A percentile compares a stretch with the other conserved stretches of the same genome.
phyloP scores from a whole-genome alignment of 2,329 filamentous ascomycete species.

The Hypoxylon sp. region DNA sequence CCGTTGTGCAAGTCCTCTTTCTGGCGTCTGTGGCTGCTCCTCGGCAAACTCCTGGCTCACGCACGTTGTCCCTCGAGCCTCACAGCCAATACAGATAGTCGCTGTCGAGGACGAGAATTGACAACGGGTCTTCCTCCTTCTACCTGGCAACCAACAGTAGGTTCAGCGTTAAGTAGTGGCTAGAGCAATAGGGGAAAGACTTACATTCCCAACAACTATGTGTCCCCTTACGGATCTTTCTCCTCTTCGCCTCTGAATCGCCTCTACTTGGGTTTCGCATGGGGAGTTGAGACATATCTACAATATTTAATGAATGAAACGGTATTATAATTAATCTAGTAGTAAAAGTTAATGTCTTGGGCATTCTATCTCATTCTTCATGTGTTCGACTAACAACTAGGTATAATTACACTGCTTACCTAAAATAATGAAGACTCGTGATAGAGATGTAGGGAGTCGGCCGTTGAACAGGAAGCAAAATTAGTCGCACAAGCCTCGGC shows the following conservation, averaged over 20 bases:
- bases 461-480: background rate
- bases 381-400: background rate
- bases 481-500: background rate
- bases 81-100: constrained; percentile 61
- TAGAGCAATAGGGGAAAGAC: constrained; percentile 30
- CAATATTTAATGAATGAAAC: background rate
- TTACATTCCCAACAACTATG: constrained; percentile 70
- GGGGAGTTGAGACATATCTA: constrained; percentile 31
- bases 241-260: constrained; percentile 54
- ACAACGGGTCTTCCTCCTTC: constrained; percentile 65
- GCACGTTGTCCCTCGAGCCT: constrained; percentile 59
- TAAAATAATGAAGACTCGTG: background rate
- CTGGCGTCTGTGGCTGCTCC: constrained; percentile 53
- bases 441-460: background rate
- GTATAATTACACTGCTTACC: background rate
- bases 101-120: constrained; percentile 59
- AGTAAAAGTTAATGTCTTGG: background rate
- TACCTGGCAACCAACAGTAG: constrained; percentile 48
- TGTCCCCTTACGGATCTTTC: constrained; percentile 67
- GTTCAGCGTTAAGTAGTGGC: constrained; percentile 7
- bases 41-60: constrained; percentile 63
- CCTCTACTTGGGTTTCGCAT: constrained; percentile 30
- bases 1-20: constrained; percentile 60
- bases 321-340: background rate
- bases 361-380: background rate